Percentiles rank a stretch among this genome's conserved stretches.
Conservation (phyloP, 78 protist species). For the Dictyostelium citrinum region DNA sequence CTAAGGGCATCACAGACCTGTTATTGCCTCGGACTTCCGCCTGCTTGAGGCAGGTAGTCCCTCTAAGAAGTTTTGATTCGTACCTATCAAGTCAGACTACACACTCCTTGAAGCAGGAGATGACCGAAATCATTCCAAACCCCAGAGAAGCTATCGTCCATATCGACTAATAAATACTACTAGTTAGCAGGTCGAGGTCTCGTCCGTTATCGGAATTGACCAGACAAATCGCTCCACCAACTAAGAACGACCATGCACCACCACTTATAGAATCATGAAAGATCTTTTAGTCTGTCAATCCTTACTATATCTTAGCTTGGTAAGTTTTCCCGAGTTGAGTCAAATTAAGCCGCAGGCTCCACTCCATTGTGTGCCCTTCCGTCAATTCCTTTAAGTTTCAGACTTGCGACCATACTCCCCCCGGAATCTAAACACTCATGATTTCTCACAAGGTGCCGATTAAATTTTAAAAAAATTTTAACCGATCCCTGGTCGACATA, state of each 20-base stretch:
- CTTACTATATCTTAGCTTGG: slow-evolving; percentile 94
- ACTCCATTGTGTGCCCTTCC: slow-evolving; percentile 95
- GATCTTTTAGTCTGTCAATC: slow-evolving; percentile 94
- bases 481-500: slow-evolving; percentile 93
- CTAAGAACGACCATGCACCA: slow-evolving; percentile 97
- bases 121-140: slow-evolving; percentile 14
- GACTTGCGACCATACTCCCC: slow-evolving; percentile 96
- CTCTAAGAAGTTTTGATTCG: slow-evolving; percentile 84
- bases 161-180: slow-evolving; percentile 27
- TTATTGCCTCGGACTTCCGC: slow-evolving; percentile 45
- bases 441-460: slow-evolving; percentile 86
- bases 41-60: slow-evolving; percentile 74
- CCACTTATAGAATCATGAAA: slow-evolving; percentile 94
- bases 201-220: slow-evolving; percentile 97
- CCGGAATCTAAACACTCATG: slow-evolving; percentile 91
- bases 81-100: neutral
- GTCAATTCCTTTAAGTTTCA: slow-evolving; percentile 97
- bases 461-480: slow-evolving; percentile 33
- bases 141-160: neutral
- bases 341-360: slow-evolving; percentile 97
- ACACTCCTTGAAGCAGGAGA: neutral
- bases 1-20: slow-evolving; percentile 96
- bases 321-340: slow-evolving; percentile 95
- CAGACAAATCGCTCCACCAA: slow-evolving; percentile 97
- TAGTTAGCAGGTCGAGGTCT: slow-evolving; percentile 94